Evolutionary conservation across 192 early-diverging fungal species (phyloP).

Genomic region (Kickxella alabastrina): DNA sequence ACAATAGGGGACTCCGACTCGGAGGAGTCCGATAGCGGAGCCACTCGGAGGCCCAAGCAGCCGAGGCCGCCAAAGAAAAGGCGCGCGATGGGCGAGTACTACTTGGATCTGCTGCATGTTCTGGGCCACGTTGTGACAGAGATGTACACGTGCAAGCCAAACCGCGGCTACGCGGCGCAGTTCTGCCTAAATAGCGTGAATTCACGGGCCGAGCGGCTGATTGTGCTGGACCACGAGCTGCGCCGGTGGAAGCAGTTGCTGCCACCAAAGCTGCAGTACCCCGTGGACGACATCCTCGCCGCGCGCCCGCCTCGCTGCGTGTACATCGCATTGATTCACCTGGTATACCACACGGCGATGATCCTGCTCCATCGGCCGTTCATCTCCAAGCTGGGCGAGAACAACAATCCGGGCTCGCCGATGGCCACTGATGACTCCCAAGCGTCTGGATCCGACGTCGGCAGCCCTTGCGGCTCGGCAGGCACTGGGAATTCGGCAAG

Average conservation of each 20-base stretch:
- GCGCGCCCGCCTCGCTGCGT: conserved; percentile 36
- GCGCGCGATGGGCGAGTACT: conserved; percentile 33
- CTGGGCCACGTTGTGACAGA: conserved; percentile 43
- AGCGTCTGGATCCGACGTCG: not conserved
- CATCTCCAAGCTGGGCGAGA: conserved; percentile 34
- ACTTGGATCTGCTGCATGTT: conserved; percentile 44
- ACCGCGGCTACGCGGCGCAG: conserved; percentile 19
- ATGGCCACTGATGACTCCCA: not conserved
- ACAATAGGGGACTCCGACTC: conserved; percentile 34
- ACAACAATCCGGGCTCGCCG: conserved; percentile 1
- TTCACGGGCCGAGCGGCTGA: conserved; percentile 37
- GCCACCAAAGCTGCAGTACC: conserved; percentile 40
- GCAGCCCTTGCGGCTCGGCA: conserved; percentile 5
- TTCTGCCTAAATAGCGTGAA: conserved; percentile 39
- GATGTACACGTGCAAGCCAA: conserved; percentile 52
- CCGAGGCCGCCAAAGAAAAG: conserved; percentile 7
- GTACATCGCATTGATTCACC: conserved; percentile 44
- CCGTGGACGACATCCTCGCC: conserved; percentile 33
- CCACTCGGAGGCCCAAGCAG: not conserved
- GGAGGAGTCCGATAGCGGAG: conserved; percentile 14
- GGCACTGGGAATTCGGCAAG: not conserved
- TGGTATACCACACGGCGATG: conserved; percentile 50
- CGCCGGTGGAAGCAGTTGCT: conserved; percentile 45
- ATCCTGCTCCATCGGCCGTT: conserved; percentile 52
- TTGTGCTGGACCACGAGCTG: conserved; percentile 46